Evolutionary conservation across 1,139 yeast species (phyloP), one percentile per base, ranked within the genome.

Genomic region (Geotrichum europaeum): DNA sequence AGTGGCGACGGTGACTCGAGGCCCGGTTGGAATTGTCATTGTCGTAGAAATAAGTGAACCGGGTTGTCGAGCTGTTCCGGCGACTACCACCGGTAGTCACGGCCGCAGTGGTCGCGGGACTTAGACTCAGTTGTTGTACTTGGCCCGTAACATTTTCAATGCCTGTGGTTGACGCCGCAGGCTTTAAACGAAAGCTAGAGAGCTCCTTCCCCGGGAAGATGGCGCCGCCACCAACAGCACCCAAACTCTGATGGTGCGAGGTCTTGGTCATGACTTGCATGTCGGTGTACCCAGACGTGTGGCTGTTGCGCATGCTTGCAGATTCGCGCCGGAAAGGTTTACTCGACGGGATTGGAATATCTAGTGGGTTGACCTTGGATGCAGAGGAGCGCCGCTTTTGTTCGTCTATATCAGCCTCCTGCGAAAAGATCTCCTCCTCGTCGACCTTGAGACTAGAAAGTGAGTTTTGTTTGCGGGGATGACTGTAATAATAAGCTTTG

Each of bases 221-320:
- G 20, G 51, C 55, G n/a, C 61, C 61, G 15, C 40, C 40, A 6
- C 40, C 40, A 20, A 51, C 22, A 2, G 49, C 36, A 15, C 51
- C 60, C 10, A 62, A 49, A 22, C 65, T 60, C 9, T 65, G 67
- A 32, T 61, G 67, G 24, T 61, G 67, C 12, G 65, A 52, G 24
- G 61, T 65, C 15, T n/a, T 60, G 53, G 61, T 55, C n/a, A 45
- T 56, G 13, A 61, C 63, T 25, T 64, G 67, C 65, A 66, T 60
- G 32, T 65, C 69, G n/a, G 62, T 62, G 49, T 63, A 65, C 1
- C 67, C 69, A 20, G 63, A 28, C 2, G 66, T 64, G 20, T 62
- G 62, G 25, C 66, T 50, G 51, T 64, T 65, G 18, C 64, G 58
- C 24, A 64, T 52, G 45, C 66, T 65, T 43, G 61, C 36, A 3